Conservation (phyloP, 1,284 basidiomycete species). For the Cryptococcus hybrid region DNA sequence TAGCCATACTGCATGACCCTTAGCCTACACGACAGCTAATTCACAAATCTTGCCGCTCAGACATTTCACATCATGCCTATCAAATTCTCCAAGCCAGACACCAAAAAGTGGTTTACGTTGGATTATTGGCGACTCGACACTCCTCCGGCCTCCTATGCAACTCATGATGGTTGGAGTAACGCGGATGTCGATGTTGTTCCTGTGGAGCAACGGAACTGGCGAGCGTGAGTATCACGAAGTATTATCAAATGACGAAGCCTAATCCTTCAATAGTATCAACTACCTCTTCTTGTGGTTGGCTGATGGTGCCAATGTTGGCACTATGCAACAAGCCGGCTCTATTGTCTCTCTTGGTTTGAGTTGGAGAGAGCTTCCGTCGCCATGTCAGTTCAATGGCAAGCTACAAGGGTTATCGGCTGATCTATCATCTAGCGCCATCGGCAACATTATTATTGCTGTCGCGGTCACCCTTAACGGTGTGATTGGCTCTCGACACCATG, state of each 20-base stretch:
- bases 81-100: constrained; percentile 14
- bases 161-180: constrained; percentile 40
- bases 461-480: constrained; percentile 58
- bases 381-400: constrained; percentile 21
- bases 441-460: constrained; percentile 39
- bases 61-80: background rate
- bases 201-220: constrained; percentile 37
- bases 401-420: background rate
- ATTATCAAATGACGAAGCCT: background rate
- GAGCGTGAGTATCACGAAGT: constrained; percentile 26
- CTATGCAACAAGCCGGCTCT: constrained; percentile 36
- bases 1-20: background rate
- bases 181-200: constrained; percentile 42
- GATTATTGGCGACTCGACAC: constrained; percentile 40
- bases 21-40: background rate
- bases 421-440: constrained; percentile 28
- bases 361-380: constrained; percentile 40
- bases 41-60: background rate
- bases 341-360: constrained; percentile 38
- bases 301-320: constrained; percentile 40
- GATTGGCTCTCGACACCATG: constrained; percentile 66
- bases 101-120: constrained; percentile 30
- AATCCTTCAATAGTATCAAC: constrained; percentile 23
- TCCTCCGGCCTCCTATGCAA: constrained; percentile 39
- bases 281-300: constrained; percentile 41